phyloP scores from a whole-genome alignment of 805 yeast species.

The Sporopachydermia lactativora region DNA sequence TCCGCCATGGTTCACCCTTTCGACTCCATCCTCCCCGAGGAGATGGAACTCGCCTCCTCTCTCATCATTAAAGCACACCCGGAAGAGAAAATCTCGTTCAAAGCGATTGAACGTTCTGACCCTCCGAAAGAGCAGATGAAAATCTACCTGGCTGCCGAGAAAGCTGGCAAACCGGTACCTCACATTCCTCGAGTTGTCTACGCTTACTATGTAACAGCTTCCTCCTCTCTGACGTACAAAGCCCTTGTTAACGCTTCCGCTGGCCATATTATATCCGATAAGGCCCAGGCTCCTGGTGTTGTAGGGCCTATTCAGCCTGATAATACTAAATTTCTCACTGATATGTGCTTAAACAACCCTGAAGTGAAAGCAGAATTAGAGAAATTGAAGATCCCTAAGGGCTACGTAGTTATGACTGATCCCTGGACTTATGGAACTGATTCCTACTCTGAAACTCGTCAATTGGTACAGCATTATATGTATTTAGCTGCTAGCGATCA shows the following conservation, averaged over 20 bases:
- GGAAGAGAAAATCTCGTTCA: constrained; percentile 23
- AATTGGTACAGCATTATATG: constrained; percentile 50
- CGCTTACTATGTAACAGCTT: constrained; percentile 43
- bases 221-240: constrained; percentile 36
- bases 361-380: constrained; percentile 46
- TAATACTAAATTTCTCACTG: constrained; percentile 43
- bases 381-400: constrained; percentile 49
- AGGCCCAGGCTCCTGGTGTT: constrained; percentile 38
- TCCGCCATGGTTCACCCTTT: constrained; percentile 16
- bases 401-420: constrained; percentile 42
- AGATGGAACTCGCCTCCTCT: constrained; percentile 15
- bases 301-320: constrained; percentile 60
- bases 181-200: constrained; percentile 49
- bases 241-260: constrained; percentile 52
- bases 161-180: constrained; percentile 31
- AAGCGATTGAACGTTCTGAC: constrained; percentile 52
- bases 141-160: constrained; percentile 49
- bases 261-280: constrained; percentile 47
- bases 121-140: constrained; percentile 65
- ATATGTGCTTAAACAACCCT: constrained; percentile 37
- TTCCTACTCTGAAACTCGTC: constrained; percentile 33
- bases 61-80: constrained; percentile 14
- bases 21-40: constrained; percentile 19
- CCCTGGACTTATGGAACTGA: constrained; percentile 81
- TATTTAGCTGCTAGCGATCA: constrained; percentile 50